Evolutionary conservation across 768 basidiomycete genomes (phyloP).

Genomic region (Strobilomyces dryophilus): DNA sequence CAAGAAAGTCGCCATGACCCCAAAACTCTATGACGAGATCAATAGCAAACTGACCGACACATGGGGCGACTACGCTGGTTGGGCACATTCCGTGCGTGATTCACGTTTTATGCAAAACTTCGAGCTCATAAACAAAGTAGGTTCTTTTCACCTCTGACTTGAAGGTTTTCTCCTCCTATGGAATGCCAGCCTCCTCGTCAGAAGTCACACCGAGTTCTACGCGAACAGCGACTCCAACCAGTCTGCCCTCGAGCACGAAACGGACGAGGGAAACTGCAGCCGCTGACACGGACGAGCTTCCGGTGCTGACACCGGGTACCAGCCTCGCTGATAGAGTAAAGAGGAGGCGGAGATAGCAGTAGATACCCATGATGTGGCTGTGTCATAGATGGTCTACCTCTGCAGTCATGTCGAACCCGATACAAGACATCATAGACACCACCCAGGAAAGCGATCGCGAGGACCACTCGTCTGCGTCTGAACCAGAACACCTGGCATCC

Average conservation of each 20-base stretch:
- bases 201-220: conserved; percentile 18
- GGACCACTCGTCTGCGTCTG: conserved; percentile 28
- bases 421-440: conserved; percentile 39
- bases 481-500: conserved; percentile 23
- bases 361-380: conserved; percentile 13
- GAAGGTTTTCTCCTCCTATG: conserved; percentile 61
- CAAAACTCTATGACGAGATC: conserved; percentile 73
- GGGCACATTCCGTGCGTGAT: conserved; percentile 75
- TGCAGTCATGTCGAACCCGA: conserved; percentile 29
- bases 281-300: conserved; percentile 6
- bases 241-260: conserved; percentile 33
- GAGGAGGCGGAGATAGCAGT: conserved; percentile 30
- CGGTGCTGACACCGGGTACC: conserved; percentile 4
- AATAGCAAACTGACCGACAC: conserved; percentile 52
- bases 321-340: conserved; percentile 43
- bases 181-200: conserved; percentile 31
- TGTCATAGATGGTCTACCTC: background rate
- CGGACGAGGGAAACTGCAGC: conserved; percentile 20
- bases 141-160: conserved; percentile 75
- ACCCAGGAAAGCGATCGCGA: conserved; percentile 35
- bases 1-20: conserved; percentile 62
- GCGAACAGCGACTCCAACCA: conserved; percentile 28
- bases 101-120: background rate
- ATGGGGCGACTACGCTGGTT: conserved; percentile 88
- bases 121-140: conserved; percentile 31